A percentile compares a stretch with the other conserved stretches of the same genome.
These are phyloP conservation scores for Starmerella roubikii DNA, from an alignment of 805 yeast species.

Conservation along the genomic window DNA sequence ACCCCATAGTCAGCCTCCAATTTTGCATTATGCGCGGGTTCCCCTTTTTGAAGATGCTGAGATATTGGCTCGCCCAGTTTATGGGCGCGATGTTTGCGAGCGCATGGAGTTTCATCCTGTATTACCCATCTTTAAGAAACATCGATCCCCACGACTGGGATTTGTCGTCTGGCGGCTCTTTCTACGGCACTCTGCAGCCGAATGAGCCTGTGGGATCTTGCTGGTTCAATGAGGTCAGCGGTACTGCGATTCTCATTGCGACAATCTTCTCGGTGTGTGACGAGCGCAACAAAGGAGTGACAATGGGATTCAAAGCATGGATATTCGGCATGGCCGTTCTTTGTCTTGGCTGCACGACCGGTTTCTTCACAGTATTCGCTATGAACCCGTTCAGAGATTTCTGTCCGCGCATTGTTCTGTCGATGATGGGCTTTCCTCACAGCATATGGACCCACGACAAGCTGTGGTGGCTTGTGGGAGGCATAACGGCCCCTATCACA, in stretches of 20 bases:
- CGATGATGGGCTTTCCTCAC: slow-evolving; percentile 35
- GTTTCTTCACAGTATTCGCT: slow-evolving; percentile 43
- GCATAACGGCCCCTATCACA: slow-evolving; percentile 34
- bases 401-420: slow-evolving; percentile 39
- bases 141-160: slow-evolving; percentile 23
- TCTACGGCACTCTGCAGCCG: not conserved
- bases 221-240: slow-evolving; percentile 35
- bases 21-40: slow-evolving; percentile 39
- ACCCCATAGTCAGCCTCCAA: slow-evolving; percentile 39
- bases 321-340: slow-evolving; percentile 34
- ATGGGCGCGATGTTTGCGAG: slow-evolving; percentile 32
- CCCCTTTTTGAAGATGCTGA: slow-evolving; percentile 36
- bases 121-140: slow-evolving; percentile 29
- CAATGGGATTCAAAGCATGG: slow-evolving; percentile 36
- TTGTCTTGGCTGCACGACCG: slow-evolving; percentile 35
- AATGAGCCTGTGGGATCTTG: slow-evolving; percentile 25
- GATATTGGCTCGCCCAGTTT: slow-evolving; percentile 35
- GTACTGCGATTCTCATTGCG: slow-evolving; percentile 34
- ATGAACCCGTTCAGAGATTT: slow-evolving; percentile 43
- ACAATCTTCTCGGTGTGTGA: slow-evolving; percentile 40
- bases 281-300: slow-evolving; percentile 33
- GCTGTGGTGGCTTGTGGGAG: slow-evolving; percentile 19
- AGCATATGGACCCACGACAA: slow-evolving; percentile 27
- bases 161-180: not conserved
- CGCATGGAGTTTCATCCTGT: slow-evolving; percentile 35